These are phyloP conservation scores for Alternaria tenuissima DNA, from an alignment of 2,329 filamentous ascomycete species.

Conservation along the genomic window DNA sequence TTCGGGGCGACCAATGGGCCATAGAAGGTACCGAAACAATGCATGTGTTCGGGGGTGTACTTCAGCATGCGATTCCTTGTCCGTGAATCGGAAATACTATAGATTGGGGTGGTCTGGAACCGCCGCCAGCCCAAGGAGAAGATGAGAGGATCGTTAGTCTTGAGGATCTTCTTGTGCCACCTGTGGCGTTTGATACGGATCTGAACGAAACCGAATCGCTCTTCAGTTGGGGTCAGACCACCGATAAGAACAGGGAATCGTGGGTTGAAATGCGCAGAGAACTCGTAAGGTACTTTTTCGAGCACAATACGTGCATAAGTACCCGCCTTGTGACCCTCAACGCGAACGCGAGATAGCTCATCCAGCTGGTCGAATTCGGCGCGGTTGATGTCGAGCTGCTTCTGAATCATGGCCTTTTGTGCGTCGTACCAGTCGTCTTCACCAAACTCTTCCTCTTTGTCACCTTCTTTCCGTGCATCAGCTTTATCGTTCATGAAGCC, in stretches of 20 bases:
- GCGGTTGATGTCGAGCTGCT: conserved; percentile 96
- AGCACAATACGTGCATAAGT: conserved; percentile 93
- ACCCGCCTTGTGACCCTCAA: conserved; percentile 90
- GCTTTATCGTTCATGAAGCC: conserved; percentile 92
- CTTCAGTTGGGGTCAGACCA: conserved; percentile 91
- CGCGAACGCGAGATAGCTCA: conserved; percentile 78
- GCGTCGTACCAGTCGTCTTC: conserved; percentile 99
- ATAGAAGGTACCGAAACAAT: conserved; percentile 96
- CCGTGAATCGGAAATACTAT: conserved; percentile 92
- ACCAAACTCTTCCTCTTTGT: conserved; percentile 80
- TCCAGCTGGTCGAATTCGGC: conserved; percentile 90
- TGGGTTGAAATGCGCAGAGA: conserved; percentile 81
- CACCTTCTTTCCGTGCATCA: conserved; percentile 73
- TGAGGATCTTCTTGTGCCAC: conserved; percentile 99
- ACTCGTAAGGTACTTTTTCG: conserved; percentile 89
- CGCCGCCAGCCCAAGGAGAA: conserved; percentile 96
- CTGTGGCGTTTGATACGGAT: conserved; percentile 95
- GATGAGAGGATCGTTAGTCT: conserved; percentile 96
- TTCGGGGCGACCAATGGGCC: conserved; percentile 94
- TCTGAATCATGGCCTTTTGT: conserved; percentile 93
- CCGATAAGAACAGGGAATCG: conserved; percentile 86
- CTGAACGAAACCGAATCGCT: conserved; percentile 94
- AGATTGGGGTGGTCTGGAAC: conserved; percentile 91
- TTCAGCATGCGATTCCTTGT: conserved; percentile 97
- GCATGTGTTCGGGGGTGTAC: conserved; percentile 99